Evolutionary conservation across 306 rosid species (phyloP), one percentile per base, ranked within the genome.

Genomic region (Calophaca sinica): DNA sequence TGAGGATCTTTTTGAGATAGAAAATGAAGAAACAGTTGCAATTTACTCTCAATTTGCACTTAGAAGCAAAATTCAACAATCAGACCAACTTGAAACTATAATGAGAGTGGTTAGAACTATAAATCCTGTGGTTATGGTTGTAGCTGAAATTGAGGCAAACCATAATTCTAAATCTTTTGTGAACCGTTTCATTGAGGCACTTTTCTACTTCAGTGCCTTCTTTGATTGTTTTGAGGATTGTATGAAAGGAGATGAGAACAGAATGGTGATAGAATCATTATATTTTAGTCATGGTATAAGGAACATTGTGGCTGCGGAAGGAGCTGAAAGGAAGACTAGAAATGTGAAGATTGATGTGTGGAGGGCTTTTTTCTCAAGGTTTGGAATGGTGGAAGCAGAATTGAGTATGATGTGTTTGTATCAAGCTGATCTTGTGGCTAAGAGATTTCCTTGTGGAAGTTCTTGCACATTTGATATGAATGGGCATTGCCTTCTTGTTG

Each of bases 331-430:
- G 72, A 89, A 63, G 70, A 39, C 44, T 9, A 61, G 88, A 28
- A 11, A 76, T 62, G 90, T 89, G 48, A 89, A 73, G 80, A 70
- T 88, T 14, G 96, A 89, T 46, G 89, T 86, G 5, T 91, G 97
- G 96, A 89, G 93, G 78, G 82, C 85, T 0, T 86, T 86, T 65
- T 89, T 91, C 42, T 45, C 68, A 0, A 75, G 91, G 59, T 91
- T 68, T 76, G 91, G 90, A 49, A 72, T 89, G 86, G 75, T 46
- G 84, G 96, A 89, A 73, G 62, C 39, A 59, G 86, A 91, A 49
- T 49, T 86, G 26, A 91, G 97, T 69, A 32, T 59, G 61, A 73
- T 82, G 5, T 79, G 84, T n/a, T 26, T 86, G 31, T 85, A 73
- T 68, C 97, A 92, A 83, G 93, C 88, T 1, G 79, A 77, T 4